Evolutionary conservation across 108 stramenopile genomes (phyloP).

Genomic region (Phaeodactylum tricornutum): DNA sequence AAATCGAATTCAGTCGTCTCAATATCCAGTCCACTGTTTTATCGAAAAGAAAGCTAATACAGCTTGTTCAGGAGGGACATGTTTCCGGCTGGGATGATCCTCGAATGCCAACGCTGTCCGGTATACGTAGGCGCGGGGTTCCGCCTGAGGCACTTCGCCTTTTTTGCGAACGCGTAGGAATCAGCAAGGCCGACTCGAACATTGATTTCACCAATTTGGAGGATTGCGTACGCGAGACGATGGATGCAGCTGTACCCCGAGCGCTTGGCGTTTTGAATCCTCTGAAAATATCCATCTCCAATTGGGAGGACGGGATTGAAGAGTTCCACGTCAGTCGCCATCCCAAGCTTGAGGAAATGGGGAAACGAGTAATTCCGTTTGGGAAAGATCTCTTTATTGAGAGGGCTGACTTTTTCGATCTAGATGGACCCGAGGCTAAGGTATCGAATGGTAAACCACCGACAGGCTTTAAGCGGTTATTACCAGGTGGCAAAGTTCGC

Average conservation of each 20-base stretch:
- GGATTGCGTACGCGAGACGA: conserved; percentile 71
- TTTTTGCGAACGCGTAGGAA: conserved; percentile 87
- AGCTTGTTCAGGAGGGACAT: conserved; percentile 66
- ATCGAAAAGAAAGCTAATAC: conserved; percentile 80
- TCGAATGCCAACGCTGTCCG: conserved; percentile 78
- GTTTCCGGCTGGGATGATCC: conserved; percentile 88
- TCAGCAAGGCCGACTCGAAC: conserved; percentile 82
- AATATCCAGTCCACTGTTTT: conserved; percentile 85
- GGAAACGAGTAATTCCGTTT: conserved; percentile 71
- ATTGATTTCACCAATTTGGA: conserved; percentile 78
- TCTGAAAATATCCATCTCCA: conserved; percentile 74
- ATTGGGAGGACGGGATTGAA: conserved; percentile 65
- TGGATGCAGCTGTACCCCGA: conserved; percentile 68
- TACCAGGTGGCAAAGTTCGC: conserved; percentile 63
- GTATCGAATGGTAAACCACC: conserved; percentile 52
- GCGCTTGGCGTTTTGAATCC: conserved; percentile 81
- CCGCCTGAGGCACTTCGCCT: conserved; percentile 75
- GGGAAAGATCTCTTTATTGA: conserved; percentile 76
- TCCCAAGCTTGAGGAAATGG: conserved; percentile 70
- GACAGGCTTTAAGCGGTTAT: conserved; percentile 81
- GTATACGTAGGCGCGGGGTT: conserved; percentile 75
- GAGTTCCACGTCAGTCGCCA: conserved; percentile 68
- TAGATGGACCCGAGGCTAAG: conserved; percentile 66
- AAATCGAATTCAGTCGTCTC: conserved; percentile 89
- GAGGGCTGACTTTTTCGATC: conserved; percentile 79